These are phyloP conservation scores for Boletus holoroseus DNA, from an alignment of 1,284 basidiomycete species.

Conservation along the genomic window DNA sequence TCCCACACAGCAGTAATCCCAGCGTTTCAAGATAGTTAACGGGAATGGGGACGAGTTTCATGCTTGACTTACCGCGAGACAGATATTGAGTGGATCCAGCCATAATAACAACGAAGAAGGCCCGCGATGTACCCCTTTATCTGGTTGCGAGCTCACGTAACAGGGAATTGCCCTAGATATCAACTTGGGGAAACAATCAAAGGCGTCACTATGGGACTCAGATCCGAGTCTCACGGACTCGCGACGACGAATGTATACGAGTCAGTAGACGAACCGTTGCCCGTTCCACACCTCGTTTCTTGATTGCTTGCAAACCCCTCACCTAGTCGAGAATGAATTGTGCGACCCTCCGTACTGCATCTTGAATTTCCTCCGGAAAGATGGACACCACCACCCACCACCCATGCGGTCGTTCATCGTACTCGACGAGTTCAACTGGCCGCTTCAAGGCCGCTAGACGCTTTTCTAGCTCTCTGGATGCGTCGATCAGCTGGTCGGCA, in stretches of 20 bases:
- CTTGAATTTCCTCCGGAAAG: conserved; percentile 6
- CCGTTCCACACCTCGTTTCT: neutral
- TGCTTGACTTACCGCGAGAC: neutral
- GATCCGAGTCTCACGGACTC: neutral
- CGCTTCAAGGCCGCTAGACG: conserved; percentile 1
- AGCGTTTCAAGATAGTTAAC: neutral
- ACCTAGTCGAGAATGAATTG: neutral
- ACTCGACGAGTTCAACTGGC: conserved; percentile 12
- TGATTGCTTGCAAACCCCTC: neutral
- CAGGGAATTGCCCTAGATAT: no score
- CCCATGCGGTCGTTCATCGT: conserved; percentile 10
- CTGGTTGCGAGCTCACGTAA: no score
- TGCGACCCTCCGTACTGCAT: neutral
- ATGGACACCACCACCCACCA: conserved; percentile 6
- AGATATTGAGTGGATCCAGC: no score
- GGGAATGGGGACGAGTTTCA: neutral
- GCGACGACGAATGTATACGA: neutral
- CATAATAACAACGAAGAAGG: no score
- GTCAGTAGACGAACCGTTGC: neutral
- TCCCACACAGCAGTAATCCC: no score
- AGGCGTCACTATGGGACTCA: no score
- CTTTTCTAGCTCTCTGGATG: neutral
- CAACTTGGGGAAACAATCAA: no score
- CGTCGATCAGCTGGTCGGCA: conserved; percentile 10
- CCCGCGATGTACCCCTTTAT: no score